Evolutionary conservation across 1,284 basidiomycete species (phyloP), one percentile per base, ranked within the genome.

Genomic region (Moesziomyces sp.): DNA sequence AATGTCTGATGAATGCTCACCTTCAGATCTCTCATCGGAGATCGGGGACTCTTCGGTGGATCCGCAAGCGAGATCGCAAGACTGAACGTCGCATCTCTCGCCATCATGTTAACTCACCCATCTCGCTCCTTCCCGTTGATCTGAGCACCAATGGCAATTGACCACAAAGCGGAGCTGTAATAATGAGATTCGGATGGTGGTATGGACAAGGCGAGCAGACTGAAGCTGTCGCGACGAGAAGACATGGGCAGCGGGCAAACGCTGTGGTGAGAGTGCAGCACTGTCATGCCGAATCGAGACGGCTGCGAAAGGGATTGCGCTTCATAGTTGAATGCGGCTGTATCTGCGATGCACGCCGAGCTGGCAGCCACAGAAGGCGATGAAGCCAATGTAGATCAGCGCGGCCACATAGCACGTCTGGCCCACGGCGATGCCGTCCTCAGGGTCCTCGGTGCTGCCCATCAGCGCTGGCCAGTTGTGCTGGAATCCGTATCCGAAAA

Each of bases 351-450:
- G 68, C 8, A 78, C 80, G 5, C 74, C 77, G 21, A 83, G 53
- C 80, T 88, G 88, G 56, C 86, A 84, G 19, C 86, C 85, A 70
- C 87, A 88, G 77, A 88, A 88, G 5, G 80, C 85, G 23, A 87
- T 79, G 71, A 88, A 87, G 3, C 69, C 85, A 18, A 85, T 85
- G 60, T 88, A 88, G 47, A 88, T 83, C 19, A 86, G 67, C 0
- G 87, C 87, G 6, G 87, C 86, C 28, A 84, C 77, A 73, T 88
- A 88, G 77, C 87, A 87, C 11, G 86, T 85, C 54, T 75, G 80
- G 13, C 78, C 82, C 2, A 80, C 82, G 8, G 87, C 86, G 19
- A 85, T 34, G 10, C 87, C 86, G 64, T 88, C 84, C 45, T 84
- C 65, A 0, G 87, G 85, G 70, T 88, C 86, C 14, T 85, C 77